Conservation (phyloP, 345 rosid species). For the Zanthoxylum bungeanum region DNA sequence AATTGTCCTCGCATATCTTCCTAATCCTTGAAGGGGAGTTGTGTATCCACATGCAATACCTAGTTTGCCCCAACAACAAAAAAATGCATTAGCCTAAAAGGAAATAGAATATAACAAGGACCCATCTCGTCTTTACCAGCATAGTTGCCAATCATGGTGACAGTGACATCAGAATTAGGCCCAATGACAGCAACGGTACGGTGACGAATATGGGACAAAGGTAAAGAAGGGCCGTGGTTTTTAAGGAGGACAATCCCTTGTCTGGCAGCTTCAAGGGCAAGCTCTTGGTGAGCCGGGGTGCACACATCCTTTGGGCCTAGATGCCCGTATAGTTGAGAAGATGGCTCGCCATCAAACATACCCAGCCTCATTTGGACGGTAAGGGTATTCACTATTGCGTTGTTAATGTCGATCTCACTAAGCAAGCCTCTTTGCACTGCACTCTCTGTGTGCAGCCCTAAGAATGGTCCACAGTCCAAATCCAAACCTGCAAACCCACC, state of each 20-base stretch:
- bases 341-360: conserved; percentile 74
- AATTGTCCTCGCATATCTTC: conserved; percentile 44
- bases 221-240: conserved; percentile 59
- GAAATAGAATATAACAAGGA: not conserved
- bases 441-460: conserved; percentile 41
- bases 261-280: conserved; percentile 87
- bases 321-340: conserved; percentile 48
- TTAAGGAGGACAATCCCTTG: conserved; percentile 90
- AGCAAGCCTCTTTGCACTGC: conserved; percentile 50
- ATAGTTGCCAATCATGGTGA: conserved; percentile 90
- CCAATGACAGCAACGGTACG: conserved; percentile 74
- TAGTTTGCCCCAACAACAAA: conserved; percentile 11
- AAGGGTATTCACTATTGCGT: conserved; percentile 61
- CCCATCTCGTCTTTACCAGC: conserved; percentile 46
- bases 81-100: not conserved
- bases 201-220: conserved; percentile 50
- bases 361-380: conserved; percentile 92
- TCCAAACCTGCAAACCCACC: conserved; percentile 64
- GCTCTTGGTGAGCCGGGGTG: conserved; percentile 64
- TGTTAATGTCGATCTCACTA: conserved; percentile 52
- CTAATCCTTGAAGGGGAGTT: conserved; percentile 64
- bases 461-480: conserved; percentile 80
- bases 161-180: conserved; percentile 71
- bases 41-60: conserved; percentile 75
- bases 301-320: conserved; percentile 77